Evolutionary conservation across 768 basidiomycete genomes (phyloP), one percentile per base, ranked within the genome.

Genomic region (Amanita subjunquillea): DNA sequence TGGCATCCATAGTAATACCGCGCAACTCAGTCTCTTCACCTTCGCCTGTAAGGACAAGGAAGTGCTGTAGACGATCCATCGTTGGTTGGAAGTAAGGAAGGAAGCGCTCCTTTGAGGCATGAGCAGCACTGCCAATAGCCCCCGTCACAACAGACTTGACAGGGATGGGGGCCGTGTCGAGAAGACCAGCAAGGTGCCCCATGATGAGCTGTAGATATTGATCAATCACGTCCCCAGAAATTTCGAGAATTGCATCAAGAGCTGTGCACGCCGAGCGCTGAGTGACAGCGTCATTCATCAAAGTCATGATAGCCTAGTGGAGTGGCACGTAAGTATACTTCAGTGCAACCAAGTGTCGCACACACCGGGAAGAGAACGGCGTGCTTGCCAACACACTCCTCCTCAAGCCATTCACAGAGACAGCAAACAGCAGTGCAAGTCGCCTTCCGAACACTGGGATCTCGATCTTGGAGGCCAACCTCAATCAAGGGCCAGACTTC

Each of bases 1-100:
- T 85, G n/a, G 96, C 91, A 69, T 98, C 96, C 83, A 96, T 96
- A 9, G 95, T 87, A 63, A 97, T 94, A 36, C 96, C 95, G 53
- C 95, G 90, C 37, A 99, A 80, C 60, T 97, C 94, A 41, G 77
- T 82, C 69, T 96, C 91, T 65, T 96, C 95, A 43, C 91, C 93
- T 59, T 94, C 89, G 27, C 80, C 85, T 20, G 78, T 81, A 27
- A 98, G 81, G 32, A 80, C 71, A 48, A 98, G 79, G 82, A 95
- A 96, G 62, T 87, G 86, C 56, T 89, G 80, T 58, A 99, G 80
- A 54, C 83, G 85, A 58, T 77, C 73, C 83, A 98, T 94, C 48
- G 89, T 92, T 13, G 86, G 83, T 63, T 86, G 78, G 75, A 99
- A 98, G 75, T 96, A 99, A 1, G 92, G 92, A 39, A 85, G 69